Evolutionary conservation across 495 filamentous ascomycete genomes (phyloP), one percentile per base, ranked within the genome.

Genomic region (Chaetomium cochliodes): DNA sequence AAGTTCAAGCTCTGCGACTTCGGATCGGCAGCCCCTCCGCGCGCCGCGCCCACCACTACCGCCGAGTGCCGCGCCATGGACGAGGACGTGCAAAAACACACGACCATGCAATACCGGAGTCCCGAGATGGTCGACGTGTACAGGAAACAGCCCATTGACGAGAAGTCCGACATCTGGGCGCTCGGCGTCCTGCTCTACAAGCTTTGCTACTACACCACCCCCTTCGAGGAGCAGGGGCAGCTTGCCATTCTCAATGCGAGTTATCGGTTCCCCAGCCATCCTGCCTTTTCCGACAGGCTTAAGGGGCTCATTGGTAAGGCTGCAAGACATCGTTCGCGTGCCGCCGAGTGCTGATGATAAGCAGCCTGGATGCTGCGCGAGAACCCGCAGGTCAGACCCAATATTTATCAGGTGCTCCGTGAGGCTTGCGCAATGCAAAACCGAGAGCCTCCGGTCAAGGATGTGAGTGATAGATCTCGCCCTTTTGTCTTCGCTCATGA

Each of bases 51-150:
- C 13, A 92, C 86, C 20, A 92, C 90, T 11, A 87, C 90, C 4
- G 87, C 85, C 12, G 94, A 98, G 75, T 96, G 92, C 64, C 84
- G 92, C 58, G 72, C 96, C 68, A 91, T 97, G 67, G 94, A 98
- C 76, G 94, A 98, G 67, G 94, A 98, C 77, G 89, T 98, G 41
- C 96, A 98, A 78, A 90, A 90, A 69, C 93, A 98, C 74, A 98
- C 94, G 0, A 98, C 94, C 9, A 82, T 98, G 75, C 94, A 98
- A 74, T 98, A 98, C 71, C 84, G 94, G 64, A 98, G 94, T 73
- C 94, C 94, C 49, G 94, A 98, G 78, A 98, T 98, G 96, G 87
- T 98, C 64, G 94, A 98, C 74, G 94, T 98, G 22, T 98, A 97
- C 73, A 82, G 93, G 68, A 96, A 93, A 77, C 91, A 92, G 65